Base-by-base conservation (phyloP, 176 grass and related monocot genomes). In the Typha latifolia region DNA sequence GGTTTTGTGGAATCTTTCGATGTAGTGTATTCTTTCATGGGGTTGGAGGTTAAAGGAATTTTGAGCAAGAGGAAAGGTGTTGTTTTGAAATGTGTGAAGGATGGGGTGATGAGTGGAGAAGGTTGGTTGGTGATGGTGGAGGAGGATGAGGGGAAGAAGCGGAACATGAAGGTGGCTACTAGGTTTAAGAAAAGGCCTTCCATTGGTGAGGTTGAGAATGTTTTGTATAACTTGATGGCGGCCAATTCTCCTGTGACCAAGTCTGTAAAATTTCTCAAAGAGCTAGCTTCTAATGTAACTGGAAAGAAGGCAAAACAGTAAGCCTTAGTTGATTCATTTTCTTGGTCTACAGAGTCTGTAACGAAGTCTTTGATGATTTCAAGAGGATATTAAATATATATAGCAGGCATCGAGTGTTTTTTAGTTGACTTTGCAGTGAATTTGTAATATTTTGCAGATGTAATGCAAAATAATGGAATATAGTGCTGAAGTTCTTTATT, bases 211-310 rank as follows among this genome's bases (percentile, higher is more conserved):
- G 85, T 96, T 22, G 93, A 96, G 88, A 84, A 72, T 16, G 72
- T 89, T 73, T 50, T 97, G 82, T 97, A 92, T 76, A 97, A 97
- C 61, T 72, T 91, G 26, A 89, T 97, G 93, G 93, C 88, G 15
- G 83, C 85, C 56, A 97, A 97, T 82, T 97, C 93, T 19, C 93
- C 83, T n/a, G 85, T 97, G 48, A 97, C 93, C 49, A 97, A 92
- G 65, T 89, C 88, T 6, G 85, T 90, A 2, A 91, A 81, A 69
- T 97, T 91, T 72, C 52, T 92, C 22, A 63, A 80, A 51, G 82
- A 84, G 64, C 61, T 97, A 27, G 93, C 85, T 7, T 86, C 79
- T 75, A 96, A 76, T 83, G 88, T 86, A 1, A 91, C 87, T 1
- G 78, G 82, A 26, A 81, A 47, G 21, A 94, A 81, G 49, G 64